Percentiles rank a stretch among this genome's conserved stretches.
phyloP scores from a whole-genome alignment of 2,329 filamentous ascomycete genomes.

The Pseudogymnoascus sp. region DNA sequence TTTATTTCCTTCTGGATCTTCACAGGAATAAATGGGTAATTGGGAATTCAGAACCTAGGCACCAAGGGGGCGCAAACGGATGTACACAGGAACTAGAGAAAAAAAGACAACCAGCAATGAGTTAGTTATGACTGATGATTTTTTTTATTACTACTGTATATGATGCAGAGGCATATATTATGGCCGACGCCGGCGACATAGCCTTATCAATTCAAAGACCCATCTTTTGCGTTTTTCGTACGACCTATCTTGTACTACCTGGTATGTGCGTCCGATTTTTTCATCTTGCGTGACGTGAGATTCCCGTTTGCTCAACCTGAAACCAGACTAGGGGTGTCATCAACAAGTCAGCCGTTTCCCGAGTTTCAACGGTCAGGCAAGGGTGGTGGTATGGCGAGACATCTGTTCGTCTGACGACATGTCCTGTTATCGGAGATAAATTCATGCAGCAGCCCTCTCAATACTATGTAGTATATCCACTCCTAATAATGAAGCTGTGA shows the following conservation, averaged over 20 bases:
- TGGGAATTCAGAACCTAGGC: neutral
- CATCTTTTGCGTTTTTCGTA: neutral
- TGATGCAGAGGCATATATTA: neutral
- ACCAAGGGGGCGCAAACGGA: neutral
- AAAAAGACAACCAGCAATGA: neutral
- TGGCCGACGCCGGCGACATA: neutral
- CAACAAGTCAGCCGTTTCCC: neutral
- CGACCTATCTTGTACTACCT: neutral
- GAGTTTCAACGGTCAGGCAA: neutral
- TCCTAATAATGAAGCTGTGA: neutral
- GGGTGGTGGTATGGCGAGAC: neutral
- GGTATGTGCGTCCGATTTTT: neutral
- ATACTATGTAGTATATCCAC: neutral
- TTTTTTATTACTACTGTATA: neutral
- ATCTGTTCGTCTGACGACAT: neutral
- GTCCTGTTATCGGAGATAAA: neutral
- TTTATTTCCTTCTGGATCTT: neutral
- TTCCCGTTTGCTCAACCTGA: neutral
- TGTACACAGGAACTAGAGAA: neutral
- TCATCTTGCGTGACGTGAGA: neutral
- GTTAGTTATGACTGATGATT: neutral
- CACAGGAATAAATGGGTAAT: neutral
- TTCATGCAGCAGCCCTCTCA: neutral
- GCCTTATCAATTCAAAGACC: slow-evolving; percentile 2
- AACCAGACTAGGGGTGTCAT: neutral